A percentile compares a stretch with the other conserved stretches of the same genome.
These are phyloP conservation scores for Backusella westeae DNA, from an alignment of 192 early-diverging fungal genomes.

Conservation along the genomic window DNA sequence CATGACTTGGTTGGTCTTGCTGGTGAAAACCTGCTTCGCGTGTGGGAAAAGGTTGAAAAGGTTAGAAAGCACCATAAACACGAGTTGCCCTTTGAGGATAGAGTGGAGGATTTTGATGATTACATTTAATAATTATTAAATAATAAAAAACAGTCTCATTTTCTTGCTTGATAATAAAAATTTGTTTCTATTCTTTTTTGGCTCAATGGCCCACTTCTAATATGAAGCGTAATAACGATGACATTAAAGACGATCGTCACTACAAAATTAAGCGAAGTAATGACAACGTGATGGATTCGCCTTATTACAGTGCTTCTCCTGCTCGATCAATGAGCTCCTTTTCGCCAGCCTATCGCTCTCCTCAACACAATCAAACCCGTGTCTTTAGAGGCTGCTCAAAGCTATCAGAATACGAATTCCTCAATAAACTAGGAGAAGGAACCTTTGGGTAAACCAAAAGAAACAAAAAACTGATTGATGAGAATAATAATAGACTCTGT, in stretches of 20 bases:
- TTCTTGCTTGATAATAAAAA: not conserved
- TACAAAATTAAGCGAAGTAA: not conserved
- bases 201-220: too few species aligned
- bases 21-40: conserved; percentile 40
- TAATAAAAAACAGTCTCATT: not conserved
- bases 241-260: conserved; percentile 1
- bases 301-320: not conserved
- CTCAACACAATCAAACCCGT: not conserved
- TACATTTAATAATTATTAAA: not conserved
- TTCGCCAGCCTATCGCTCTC: conserved; percentile 14
- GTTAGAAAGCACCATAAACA: conserved; percentile 26
- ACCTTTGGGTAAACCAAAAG: conserved; percentile 82
- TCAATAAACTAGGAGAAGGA: conserved; percentile 91
- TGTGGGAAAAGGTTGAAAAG: conserved; percentile 36
- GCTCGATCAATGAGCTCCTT: not conserved
- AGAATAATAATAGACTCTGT: not conserved
- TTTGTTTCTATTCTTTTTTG: not conserved
- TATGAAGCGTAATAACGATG: conserved; percentile 7
- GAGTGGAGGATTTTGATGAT: conserved; percentile 18
- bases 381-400: conserved; percentile 66
- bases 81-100: conserved; percentile 17
- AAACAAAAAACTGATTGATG: not conserved
- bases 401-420: conserved; percentile 79
- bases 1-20: conserved; percentile 39
- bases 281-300: not conserved